A percentile compares a stretch with the other conserved stretches of the same genome.
These are phyloP conservation scores for Myxozyma melibiosi DNA, from an alignment of 805 yeast genomes.

Conservation along the genomic window DNA sequence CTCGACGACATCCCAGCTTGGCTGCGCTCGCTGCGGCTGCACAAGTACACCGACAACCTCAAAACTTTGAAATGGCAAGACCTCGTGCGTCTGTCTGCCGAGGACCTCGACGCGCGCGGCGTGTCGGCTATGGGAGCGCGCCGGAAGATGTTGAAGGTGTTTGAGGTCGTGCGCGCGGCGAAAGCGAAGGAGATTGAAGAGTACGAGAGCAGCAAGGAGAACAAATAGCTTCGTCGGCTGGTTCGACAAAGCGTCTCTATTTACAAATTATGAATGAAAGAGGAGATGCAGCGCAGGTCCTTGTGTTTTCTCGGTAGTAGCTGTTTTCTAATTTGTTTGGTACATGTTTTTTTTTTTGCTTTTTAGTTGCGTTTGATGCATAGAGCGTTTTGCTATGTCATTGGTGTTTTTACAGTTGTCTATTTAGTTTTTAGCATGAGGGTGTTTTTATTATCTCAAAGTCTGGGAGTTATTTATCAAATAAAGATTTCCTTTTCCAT, in stretches of 20 bases:
- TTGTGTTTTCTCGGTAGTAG: not conserved
- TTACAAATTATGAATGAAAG: not conserved
- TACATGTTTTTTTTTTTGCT: not conserved
- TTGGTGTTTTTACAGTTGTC: too few relatives aligned
- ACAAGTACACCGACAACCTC: slow-evolving; percentile 87
- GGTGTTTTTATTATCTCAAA: too few relatives aligned
- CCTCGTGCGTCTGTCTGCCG: slow-evolving; percentile 70
- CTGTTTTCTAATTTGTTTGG: not conserved
- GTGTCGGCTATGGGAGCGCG: slow-evolving; percentile 96
- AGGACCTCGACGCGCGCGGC: slow-evolving; percentile 71
- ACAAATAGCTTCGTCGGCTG: not conserved
- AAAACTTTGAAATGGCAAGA: slow-evolving; percentile 77
- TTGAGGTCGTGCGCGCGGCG: slow-evolving; percentile 72
- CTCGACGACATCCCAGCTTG: slow-evolving; percentile 85
- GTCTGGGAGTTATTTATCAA: too few relatives aligned
- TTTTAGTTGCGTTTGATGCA: not conserved
- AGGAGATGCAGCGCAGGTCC: not conserved
- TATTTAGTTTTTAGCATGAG: too few relatives aligned
- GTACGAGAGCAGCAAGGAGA: slow-evolving; percentile 1
- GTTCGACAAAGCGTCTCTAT: not conserved
- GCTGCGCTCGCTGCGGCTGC: slow-evolving; percentile 86
- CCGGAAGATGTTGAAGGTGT: slow-evolving; percentile 87
- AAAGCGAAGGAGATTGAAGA: slow-evolving; percentile 14
- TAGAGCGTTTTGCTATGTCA: not conserved
- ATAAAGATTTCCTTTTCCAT: too few relatives aligned